Conservation (phyloP, 495 filamentous ascomycete species). For the Xylona heveae region DNA sequence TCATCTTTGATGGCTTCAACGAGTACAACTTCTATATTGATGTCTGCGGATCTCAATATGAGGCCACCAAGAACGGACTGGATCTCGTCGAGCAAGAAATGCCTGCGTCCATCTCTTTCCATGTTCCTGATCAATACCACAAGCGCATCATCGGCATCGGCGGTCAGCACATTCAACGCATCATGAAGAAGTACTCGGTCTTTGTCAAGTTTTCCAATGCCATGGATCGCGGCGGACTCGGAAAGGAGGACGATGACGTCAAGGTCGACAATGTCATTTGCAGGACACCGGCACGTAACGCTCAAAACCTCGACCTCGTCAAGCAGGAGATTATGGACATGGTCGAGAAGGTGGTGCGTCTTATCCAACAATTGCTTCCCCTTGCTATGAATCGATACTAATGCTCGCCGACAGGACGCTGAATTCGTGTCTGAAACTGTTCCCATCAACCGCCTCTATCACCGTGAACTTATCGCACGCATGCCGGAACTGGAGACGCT, state of each 20-base stretch:
- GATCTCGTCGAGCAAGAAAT: constrained; percentile 95
- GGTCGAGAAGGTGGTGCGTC: constrained; percentile 70
- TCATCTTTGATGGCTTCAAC: constrained; percentile 96
- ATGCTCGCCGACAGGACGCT: constrained; percentile 37
- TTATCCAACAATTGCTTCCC: neutral
- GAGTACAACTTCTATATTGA: constrained; percentile 99
- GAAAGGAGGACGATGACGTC: constrained; percentile 90
- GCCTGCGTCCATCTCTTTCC: constrained; percentile 97
- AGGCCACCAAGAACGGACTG: constrained; percentile 78
- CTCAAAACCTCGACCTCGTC: constrained; percentile 84
- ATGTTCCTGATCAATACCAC: constrained; percentile 98
- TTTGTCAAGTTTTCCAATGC: constrained; percentile 99
- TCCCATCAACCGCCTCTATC: constrained; percentile 81
- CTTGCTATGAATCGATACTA: neutral
- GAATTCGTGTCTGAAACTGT: constrained; percentile 90
- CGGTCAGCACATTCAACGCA: constrained; percentile 94
- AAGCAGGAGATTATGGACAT: constrained; percentile 99
- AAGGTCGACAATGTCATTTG: constrained; percentile 99
- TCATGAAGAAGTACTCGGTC: constrained; percentile 99
- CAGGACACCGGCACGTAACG: constrained; percentile 89
- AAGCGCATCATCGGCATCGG: constrained; percentile 99
- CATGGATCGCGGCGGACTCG: constrained; percentile 90
- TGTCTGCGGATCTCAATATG: constrained; percentile 75
- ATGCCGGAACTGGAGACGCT: constrained; percentile 79
- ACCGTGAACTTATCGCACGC: constrained; percentile 76